Evolutionary conservation across 768 basidiomycete genomes (phyloP).

Genomic region (Paxillus involutus): DNA sequence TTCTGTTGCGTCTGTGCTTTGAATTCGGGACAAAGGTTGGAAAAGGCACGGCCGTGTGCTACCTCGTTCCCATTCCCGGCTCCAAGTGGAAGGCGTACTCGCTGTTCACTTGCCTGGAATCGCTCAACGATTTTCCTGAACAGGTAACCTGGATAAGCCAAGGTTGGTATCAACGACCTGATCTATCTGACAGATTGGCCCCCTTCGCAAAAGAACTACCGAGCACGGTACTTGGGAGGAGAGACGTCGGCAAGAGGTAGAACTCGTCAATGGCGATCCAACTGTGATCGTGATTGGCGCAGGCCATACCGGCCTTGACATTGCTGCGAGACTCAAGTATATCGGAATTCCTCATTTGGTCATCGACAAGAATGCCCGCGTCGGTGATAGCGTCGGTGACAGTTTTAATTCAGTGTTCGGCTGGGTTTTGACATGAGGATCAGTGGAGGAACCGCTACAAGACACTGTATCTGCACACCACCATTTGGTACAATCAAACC

Average conservation of each 20-base stretch:
- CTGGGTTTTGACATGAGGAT: background rate
- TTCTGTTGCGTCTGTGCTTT: conserved; percentile 57
- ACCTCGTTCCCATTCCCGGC: conserved; percentile 40
- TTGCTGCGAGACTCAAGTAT: conserved; percentile 65
- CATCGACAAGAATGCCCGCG: conserved; percentile 51
- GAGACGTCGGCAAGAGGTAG: conserved; percentile 39
- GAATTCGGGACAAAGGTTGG: conserved; percentile 53
- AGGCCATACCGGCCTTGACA: conserved; percentile 65
- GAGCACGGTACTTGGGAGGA: conserved; percentile 59
- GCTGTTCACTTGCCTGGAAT: conserved; percentile 60
- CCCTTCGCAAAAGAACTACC: conserved; percentile 39
- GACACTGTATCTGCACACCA: conserved; percentile 53
- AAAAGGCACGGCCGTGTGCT: conserved; percentile 49
- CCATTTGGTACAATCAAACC: conserved; percentile 55
- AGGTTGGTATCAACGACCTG: background rate
- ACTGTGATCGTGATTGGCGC: conserved; percentile 63
- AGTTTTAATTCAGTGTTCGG: background rate
- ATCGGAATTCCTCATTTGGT: conserved; percentile 55
- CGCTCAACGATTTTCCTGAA: conserved; percentile 56
- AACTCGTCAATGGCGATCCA: conserved; percentile 51
- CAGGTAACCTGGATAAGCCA: conserved; percentile 21
- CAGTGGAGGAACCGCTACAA: conserved; percentile 61
- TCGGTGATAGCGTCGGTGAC: conserved; percentile 45
- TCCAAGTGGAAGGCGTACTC: conserved; percentile 38
- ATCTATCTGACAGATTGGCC: conserved; percentile 29